These are phyloP conservation scores for Roridomyces roridus DNA, from an alignment of 768 basidiomycete genomes.

Conservation along the genomic window DNA sequence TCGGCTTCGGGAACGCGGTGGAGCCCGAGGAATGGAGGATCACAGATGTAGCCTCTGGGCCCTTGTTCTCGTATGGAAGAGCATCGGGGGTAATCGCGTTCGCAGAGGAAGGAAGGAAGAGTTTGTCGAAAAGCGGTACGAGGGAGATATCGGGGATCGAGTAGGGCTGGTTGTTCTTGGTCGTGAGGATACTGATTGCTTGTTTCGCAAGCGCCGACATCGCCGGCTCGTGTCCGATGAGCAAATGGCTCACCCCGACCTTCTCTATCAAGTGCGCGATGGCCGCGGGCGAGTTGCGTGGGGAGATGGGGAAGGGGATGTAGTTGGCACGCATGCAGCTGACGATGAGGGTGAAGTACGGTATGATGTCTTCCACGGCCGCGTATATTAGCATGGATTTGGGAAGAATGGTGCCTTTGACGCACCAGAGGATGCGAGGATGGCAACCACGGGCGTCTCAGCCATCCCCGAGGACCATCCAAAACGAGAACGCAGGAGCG, in stretches of 20 bases:
- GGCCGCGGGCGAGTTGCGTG: constrained; percentile 50
- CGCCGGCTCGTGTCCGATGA: constrained; percentile 34
- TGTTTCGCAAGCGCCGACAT: constrained; percentile 25
- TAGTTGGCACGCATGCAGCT: constrained; percentile 44
- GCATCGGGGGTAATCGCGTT: constrained; percentile 5
- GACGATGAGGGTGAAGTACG: constrained; percentile 36
- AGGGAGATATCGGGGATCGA: constrained; percentile 22
- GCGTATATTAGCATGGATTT: background rate
- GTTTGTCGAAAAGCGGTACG: constrained; percentile 27
- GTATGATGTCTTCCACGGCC: constrained; percentile 41
- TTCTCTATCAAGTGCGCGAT: constrained; percentile 38
- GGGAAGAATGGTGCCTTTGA: background rate
- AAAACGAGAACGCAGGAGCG: background rate
- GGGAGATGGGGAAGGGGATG: constrained; percentile 40
- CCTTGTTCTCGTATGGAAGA: constrained; percentile 15
- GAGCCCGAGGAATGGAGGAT: constrained; percentile 43
- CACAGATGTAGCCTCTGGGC: constrained; percentile 9
- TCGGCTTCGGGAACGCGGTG: constrained; percentile 38
- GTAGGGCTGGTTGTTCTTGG: constrained; percentile 8
- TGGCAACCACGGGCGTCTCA: constrained; percentile 1
- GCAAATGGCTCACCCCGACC: constrained; percentile 26
- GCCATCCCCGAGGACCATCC: background rate
- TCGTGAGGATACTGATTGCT: constrained; percentile 27
- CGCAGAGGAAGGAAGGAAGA: constrained; percentile 15
- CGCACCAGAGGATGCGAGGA: constrained; percentile 15